Evolutionary conservation across 768 basidiomycete species (phyloP).

Genomic region (Serendipita vermifera): DNA sequence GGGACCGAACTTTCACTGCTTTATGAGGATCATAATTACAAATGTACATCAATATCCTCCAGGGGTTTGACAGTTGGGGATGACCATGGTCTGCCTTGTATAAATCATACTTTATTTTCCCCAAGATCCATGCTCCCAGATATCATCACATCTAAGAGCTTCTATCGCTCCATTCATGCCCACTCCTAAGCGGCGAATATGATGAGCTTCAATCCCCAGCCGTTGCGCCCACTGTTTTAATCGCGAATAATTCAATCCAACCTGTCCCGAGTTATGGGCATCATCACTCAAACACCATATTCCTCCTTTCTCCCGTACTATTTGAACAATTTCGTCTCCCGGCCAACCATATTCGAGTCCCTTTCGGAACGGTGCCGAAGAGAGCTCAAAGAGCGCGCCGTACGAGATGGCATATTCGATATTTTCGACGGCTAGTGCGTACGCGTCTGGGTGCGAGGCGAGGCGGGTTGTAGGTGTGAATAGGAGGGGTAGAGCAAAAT

Average conservation of each 20-base stretch:
- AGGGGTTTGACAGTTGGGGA: too few species aligned
- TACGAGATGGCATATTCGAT: slow-evolving; percentile 57
- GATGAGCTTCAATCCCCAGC: slow-evolving; percentile 44
- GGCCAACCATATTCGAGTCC: slow-evolving; percentile 82
- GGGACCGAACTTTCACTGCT: too few species aligned
- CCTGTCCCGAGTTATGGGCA: slow-evolving; percentile 79
- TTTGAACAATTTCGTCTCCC: slow-evolving; percentile 60
- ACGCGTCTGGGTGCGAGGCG: slow-evolving; percentile 43
- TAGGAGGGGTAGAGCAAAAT: slow-evolving; percentile 84
- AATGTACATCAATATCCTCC: too few species aligned
- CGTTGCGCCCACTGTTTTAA: slow-evolving; percentile 50
- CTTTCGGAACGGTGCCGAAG: slow-evolving; percentile 86
- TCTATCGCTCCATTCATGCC: too few species aligned
- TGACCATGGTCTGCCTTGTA: too few species aligned
- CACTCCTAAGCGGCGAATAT: too few species aligned
- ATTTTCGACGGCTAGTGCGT: slow-evolving; percentile 60
- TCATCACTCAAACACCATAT: slow-evolving; percentile 85
- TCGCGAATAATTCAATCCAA: slow-evolving; percentile 72
- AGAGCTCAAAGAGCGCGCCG: slow-evolving; percentile 87
- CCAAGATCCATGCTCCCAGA: too few species aligned
- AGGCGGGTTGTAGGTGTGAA: slow-evolving; percentile 55
- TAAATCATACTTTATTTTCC: too few species aligned
- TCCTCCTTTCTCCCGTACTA: slow-evolving; percentile 43
- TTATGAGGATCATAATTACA: too few species aligned
- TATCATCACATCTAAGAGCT: too few species aligned